A percentile compares a stretch with the other conserved stretches of the same genome.
phyloP scores from a whole-genome alignment of 257 asterid genomes.

The Cinchona pubescens region DNA sequence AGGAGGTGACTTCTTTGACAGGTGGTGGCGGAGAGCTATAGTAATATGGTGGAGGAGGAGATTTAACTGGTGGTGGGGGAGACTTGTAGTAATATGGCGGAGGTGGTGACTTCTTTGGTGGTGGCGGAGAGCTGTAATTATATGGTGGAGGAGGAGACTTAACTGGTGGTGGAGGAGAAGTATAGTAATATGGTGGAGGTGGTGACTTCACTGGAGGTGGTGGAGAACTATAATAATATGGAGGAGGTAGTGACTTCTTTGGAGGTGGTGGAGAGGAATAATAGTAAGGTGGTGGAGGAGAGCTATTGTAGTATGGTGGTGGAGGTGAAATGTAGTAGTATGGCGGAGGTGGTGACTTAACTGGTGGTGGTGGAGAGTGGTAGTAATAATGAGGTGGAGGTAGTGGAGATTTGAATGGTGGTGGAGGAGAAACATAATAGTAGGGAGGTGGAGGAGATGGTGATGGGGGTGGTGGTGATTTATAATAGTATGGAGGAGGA shows the following conservation, averaged over 20 bases:
- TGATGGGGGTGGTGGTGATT: slow-evolving; percentile 48
- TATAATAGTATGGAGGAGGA: slow-evolving; percentile 41
- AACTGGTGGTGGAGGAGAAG: slow-evolving; percentile 45
- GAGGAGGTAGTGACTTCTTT: slow-evolving; percentile 17
- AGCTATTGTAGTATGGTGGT: slow-evolving; percentile 26
- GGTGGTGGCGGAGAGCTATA: slow-evolving; percentile 27
- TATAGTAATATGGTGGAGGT: slow-evolving; percentile 33
- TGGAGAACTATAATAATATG: slow-evolving; percentile 19
- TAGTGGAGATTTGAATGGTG: slow-evolving; percentile 25
- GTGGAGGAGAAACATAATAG: slow-evolving; percentile 40
- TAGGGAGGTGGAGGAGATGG: slow-evolving; percentile 40
- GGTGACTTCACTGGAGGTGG: slow-evolving; percentile 20
- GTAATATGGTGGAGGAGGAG: slow-evolving; percentile 8
- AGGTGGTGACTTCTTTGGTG: slow-evolving; percentile 18
- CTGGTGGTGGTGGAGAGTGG: slow-evolving; percentile 35
- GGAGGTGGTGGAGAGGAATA: slow-evolving; percentile 54
- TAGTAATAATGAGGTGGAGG: slow-evolving; percentile 36
- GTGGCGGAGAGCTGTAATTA: slow-evolving; percentile 31
- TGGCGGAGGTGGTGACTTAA: too few species aligned
- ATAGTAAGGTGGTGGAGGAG: slow-evolving; percentile 31
- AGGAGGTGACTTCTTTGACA: background rate
- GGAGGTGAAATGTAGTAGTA: slow-evolving; percentile 20
- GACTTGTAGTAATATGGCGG: slow-evolving; percentile 37
- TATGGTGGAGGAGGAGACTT: slow-evolving; percentile 38
- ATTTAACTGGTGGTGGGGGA: slow-evolving; percentile 36